Base-by-base conservation (phyloP, 352 stramenopile species). In the Globisporangium yorkense region DNA sequence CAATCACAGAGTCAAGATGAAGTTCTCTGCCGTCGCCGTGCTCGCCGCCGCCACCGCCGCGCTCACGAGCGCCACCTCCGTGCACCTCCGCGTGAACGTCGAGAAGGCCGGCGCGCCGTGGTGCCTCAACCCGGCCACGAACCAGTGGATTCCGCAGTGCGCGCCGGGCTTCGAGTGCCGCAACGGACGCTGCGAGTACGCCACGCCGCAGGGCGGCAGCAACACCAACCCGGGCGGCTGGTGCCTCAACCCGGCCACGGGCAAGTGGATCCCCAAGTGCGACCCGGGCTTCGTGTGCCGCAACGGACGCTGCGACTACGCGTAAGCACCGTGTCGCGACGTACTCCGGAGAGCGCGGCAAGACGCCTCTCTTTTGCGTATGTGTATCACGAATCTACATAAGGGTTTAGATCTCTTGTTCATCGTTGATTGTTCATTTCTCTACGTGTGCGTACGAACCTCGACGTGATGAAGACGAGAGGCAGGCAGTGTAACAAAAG, bases 81-180 rank as follows among this genome's bases (percentile, higher is more conserved):
- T 53, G 33, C 54, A 60, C 54, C 18, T 60, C 18, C 54, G 54
- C 33, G 54, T 60, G 44, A 15, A 13, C 20, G 45, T 33, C 6
- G 39, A 60, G 45, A 60, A 54, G 45, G 54, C 35, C 13, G 54
- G 44, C 0, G 52, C 33, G 2, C 40, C 31, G 44, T 60, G 27
- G 43, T 62, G 57, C 50, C 27, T 62, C 12, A 62, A 62, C 50
- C 57, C 57, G 4, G 49, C 57, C 29, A 62, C 57, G 29, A 27
- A 27, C 57, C 49, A 62, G 57, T 48, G 24, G 29, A 62, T 62
- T 16, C 49, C 46, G n/a, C 52, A 62, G 49, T 62, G 57, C 12
- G 50, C 45, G 40, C 50, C 50, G 15, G 57, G 57, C 20, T 62
- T 62, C 39, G 50, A 48, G 29, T 62, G 57, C 57, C 48, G 57